Percentiles rank a stretch among this genome's conserved stretches.
These are phyloP conservation scores for Picochlorum sp. DNA, from an alignment of 139 green algal species.

Conservation along the genomic window DNA sequence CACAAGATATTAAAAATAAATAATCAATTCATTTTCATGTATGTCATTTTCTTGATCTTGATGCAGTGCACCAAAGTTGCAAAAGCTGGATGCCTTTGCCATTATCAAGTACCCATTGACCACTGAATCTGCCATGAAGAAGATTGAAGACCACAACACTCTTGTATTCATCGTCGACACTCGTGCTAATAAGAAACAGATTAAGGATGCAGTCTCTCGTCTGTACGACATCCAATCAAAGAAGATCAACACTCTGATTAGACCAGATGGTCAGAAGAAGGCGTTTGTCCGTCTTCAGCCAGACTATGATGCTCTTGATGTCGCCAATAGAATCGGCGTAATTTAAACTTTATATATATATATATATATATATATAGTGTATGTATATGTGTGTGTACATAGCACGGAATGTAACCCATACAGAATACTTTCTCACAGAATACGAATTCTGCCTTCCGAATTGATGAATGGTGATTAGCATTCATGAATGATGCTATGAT, in stretches of 20 bases:
- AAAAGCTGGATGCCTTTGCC: slow-evolving; percentile 73
- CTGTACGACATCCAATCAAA: slow-evolving; percentile 98
- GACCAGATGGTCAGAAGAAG: slow-evolving; percentile 97
- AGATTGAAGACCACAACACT: slow-evolving; percentile 99
- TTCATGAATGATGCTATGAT: too few relatives aligned
- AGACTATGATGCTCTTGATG: slow-evolving; percentile 97
- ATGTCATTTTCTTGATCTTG: not conserved
- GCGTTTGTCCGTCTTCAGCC: slow-evolving; percentile 91
- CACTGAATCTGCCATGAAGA: slow-evolving; percentile 99
- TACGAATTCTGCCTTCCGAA: too few relatives aligned
- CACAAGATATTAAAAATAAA: not conserved
- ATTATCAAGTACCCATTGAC: slow-evolving; percentile 96
- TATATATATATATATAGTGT: not conserved
- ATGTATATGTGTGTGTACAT: too few relatives aligned
- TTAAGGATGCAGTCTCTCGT: slow-evolving; percentile 81
- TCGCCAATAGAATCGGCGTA: slow-evolving; percentile 99
- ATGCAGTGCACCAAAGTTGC: slow-evolving; percentile 48
- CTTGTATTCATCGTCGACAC: slow-evolving; percentile 94
- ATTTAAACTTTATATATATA: slow-evolving; percentile 62
- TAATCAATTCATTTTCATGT: not conserved
- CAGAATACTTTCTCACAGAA: too few relatives aligned
- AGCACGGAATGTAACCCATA: too few relatives aligned
- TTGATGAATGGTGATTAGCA: too few relatives aligned
- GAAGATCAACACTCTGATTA: slow-evolving; percentile 99
- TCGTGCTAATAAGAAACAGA: slow-evolving; percentile 79